Evolutionary conservation across 352 stramenopile genomes (phyloP), one percentile per base, ranked within the genome.

Genomic region (Pythium aristosporum): DNA sequence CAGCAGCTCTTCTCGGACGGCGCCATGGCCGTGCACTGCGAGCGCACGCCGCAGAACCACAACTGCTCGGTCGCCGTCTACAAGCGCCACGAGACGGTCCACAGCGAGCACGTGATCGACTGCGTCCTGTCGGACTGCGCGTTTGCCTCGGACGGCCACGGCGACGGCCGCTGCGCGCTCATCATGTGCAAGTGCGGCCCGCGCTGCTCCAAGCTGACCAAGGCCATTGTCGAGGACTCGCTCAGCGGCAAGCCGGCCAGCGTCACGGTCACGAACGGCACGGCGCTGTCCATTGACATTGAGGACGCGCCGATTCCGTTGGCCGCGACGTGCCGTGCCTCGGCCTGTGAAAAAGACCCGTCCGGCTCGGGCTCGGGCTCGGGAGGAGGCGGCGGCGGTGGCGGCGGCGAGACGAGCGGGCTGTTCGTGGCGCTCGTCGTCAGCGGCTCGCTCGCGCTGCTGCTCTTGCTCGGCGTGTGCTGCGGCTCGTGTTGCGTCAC

Each of bases 21-120:
- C 42, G 79, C 79, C 2, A 42, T 94, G 59, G 79, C 80, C 25
- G 71, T 94, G 9, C 61, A 59, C 15, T 94, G 85, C 73, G 71
- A 90, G 61, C 76, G 77, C 54, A 65, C 80, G 53, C 76, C 76
- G 49, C 63, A 79, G 46, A 56, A 47, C 9, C 52, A 75, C 15
- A 84, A 77, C 50, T 94, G 85, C 71, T 76, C 68, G 16, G 83
- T 83, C 13, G 80, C 82, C 5, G 77, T 94, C 16, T 94, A 80
- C 67, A 90, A 91, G 63, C 50, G 71, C 10, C 70, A 82, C 20
- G 65, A 76, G 7, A 79, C 74, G 5, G 59, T 88, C 7, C 53
- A 61, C 21, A 67, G 80, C 51, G 67, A 75, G 21, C 85, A 94
- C 63, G 75, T 89, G 46, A 81, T 94, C 58, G 80, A 94, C 64